phyloP scores from a whole-genome alignment of 2,329 filamentous ascomycete genomes.

The Aureobasidium subglaciale region DNA sequence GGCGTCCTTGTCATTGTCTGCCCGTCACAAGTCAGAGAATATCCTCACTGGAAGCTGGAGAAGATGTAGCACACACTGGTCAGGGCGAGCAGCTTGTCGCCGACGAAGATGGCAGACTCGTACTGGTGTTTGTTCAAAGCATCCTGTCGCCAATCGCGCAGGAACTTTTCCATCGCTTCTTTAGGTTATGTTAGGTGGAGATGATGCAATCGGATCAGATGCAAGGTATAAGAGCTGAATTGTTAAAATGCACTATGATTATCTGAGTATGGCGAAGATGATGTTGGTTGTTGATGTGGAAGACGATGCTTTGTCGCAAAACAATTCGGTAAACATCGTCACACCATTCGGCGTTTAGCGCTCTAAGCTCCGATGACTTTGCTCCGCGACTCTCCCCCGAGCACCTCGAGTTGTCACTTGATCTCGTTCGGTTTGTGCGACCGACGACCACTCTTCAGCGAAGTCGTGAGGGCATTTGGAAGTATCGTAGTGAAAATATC shows the following conservation, averaged over 20 bases:
- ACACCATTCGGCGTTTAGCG: background rate
- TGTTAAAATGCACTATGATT: slow-evolving; percentile 11
- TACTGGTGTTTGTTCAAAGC: slow-evolving; percentile 94
- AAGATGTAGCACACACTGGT: slow-evolving; percentile 59
- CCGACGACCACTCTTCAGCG: too few relatives aligned
- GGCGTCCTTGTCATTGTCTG: slow-evolving; percentile 87
- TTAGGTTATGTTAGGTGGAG: background rate
- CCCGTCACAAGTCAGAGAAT: background rate
- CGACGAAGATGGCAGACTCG: slow-evolving; percentile 92
- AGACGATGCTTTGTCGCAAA: background rate
- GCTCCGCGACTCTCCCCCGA: background rate
- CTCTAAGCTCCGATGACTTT: background rate
- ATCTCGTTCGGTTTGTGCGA: too few relatives aligned
- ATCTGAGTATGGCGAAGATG: background rate
- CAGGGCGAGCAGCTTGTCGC: slow-evolving; percentile 90
- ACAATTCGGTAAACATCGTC: slow-evolving; percentile 13
- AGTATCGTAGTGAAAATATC: too few relatives aligned
- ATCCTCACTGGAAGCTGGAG: background rate
- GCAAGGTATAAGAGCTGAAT: background rate
- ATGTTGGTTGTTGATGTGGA: background rate
- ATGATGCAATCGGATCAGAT: slow-evolving; percentile 9
- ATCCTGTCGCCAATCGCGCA: slow-evolving; percentile 92
- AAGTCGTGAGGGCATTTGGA: too few relatives aligned
- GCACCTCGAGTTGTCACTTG: background rate
- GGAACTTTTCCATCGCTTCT: slow-evolving; percentile 73